Evolutionary conservation across 2,329 filamentous ascomycete genomes (phyloP), one percentile per base, ranked within the genome.

Genomic region (Talaromyces sp.): DNA sequence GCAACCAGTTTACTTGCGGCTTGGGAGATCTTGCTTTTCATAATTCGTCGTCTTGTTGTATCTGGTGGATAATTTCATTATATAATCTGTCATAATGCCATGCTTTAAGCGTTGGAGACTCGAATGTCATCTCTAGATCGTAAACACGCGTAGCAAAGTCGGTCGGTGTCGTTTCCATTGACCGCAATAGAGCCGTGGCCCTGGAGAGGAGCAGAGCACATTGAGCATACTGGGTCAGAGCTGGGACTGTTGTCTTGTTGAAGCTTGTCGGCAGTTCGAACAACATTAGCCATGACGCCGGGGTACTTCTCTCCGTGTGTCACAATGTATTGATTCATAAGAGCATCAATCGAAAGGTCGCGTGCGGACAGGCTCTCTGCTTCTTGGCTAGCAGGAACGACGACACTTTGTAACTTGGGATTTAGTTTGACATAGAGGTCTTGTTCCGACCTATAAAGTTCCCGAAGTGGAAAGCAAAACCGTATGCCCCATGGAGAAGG

Each of bases 231-330:
- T 26, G 66, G 66, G 14, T 69, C 71, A 51, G 65, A 70, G 21
- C 68, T 69, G 8, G 71, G 73, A 1, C 64, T 65, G 53, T 67
- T 67, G 24, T 77, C 67, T 0, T 78, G 71, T 52, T 86, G 80
- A 46, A 98, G 81, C 75, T 96, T 96, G 56, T 86, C 88, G n/a
- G 90, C 88, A 35, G 93, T 99, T 64, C 91, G 86, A 5, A 97
- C 93, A 10, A 99, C 95, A 72, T 99, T 99, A 32, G 93, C 89
- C 66, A 99, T 93, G 59, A 98, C 91, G 59, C 90, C 91, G 3
- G 93, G 90, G 70, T 96, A 97, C 62, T 89, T 89, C 65, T 86
- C 85, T 71, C 96, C 93, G 17, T 96, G 91, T 46, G 86, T 88
- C 65, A 86, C 85, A 69, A 99, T 96, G 73, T 97, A 99, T 60